Base-by-base conservation (phyloP, 106 monocot species). In the Posidonia australis region DNA sequence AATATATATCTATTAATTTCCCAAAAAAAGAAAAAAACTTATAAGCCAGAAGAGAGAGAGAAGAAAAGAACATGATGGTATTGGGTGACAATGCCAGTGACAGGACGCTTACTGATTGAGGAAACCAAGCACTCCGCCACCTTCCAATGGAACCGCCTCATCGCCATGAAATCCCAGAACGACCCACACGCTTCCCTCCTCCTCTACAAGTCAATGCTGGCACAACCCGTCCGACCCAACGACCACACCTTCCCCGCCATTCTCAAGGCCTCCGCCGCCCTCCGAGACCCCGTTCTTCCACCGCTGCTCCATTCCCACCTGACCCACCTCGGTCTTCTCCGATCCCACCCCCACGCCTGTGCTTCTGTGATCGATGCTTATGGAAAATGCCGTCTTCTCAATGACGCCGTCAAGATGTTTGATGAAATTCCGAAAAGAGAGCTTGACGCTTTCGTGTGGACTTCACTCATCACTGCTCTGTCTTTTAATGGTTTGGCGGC, bases 221-320 rank as follows among this genome's bases (percentile, higher is more conserved):
- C 54, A 10, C 36, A 41, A 9, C 19, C 20, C 0, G 32, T 57
- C 13, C 68, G 14, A 42, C 68, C 68, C 41, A 68, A 68, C 68
- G 19, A 68, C 68, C 68, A 68, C 68, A 68, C 68, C 56, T 68
- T 68, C 22, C 68, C 68, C 31, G 14, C 48, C 48, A 17, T 67
- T 58, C 45, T 74, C 66, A 55, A 56, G 31, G 54, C 67, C 51
- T 23, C 16, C 32, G 44, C 60, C 11, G 48, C 66, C 23, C 58
- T 41, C 29, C 66, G 49, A 17, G 25, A 65, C 13, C 72, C 55
- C n/a, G 20, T 67, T 14, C 48, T 23, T 19, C 49, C 66, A 5
- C 42, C 20, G 17, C 70, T 51, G 46, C 44, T 64, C 28, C 73
- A 71, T 41, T 16, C 46, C 32, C 70, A 71, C 23, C 46, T 51